These are phyloP conservation scores for Thraustochytrium sp. DNA, from an alignment of 352 stramenopile genomes.

Conservation along the genomic window DNA sequence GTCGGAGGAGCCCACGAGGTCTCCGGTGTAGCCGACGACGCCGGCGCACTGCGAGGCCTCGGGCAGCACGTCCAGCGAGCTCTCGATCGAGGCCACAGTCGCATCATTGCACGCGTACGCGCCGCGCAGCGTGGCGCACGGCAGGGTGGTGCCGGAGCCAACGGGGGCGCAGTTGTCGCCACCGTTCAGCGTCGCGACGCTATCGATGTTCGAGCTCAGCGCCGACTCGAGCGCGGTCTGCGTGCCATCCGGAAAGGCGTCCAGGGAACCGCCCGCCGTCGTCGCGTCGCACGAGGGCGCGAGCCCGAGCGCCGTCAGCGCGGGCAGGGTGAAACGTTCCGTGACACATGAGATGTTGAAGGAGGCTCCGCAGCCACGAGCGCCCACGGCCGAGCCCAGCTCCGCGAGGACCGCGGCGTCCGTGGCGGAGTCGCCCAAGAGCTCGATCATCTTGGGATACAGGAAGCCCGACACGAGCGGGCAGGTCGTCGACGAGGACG, in stretches of 20 bases:
- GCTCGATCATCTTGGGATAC: not conserved
- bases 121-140: not conserved
- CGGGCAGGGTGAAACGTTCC: not conserved
- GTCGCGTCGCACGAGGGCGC: not conserved
- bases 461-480: not conserved
- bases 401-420: not conserved
- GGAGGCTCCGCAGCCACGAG: not conserved
- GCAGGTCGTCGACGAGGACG: not conserved
- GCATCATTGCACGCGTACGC: not conserved
- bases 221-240: not conserved
- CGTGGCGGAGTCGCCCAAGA: not conserved
- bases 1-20: not conserved
- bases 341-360: not conserved
- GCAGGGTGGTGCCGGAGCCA: not conserved
- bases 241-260: not conserved
- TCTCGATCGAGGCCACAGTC: not conserved
- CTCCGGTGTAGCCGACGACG: not conserved
- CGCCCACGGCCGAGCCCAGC: not conserved
- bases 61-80: not conserved
- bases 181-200: not conserved
- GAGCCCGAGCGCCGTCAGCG: not conserved
- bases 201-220: not conserved
- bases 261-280: not conserved
- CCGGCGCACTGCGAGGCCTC: not conserved
- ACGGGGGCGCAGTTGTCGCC: not conserved